Evolutionary conservation across 768 basidiomycete species (phyloP), one percentile per base, ranked within the genome.

Genomic region (Astraeus odoratus): DNA sequence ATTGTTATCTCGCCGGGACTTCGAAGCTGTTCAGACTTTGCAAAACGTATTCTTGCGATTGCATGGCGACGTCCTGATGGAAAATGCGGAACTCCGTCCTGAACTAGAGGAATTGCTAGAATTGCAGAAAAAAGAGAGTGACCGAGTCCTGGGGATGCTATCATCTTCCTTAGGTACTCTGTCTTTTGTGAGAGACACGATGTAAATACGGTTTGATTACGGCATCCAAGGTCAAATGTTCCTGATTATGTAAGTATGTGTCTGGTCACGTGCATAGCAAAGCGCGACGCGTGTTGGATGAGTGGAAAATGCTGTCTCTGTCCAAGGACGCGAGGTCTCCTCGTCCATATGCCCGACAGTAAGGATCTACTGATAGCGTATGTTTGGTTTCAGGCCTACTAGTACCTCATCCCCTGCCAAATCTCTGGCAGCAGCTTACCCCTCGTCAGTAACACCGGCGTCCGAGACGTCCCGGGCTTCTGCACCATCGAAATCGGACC

Each of bases 1-100:
- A 3, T 72, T 98, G 22, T 66, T 63, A 26, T 87, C 86, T 6
- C 88, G 82, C 52, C 78, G 79, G 39, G 96, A 99, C 66, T 98
- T 96, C 57, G 96, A 99, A 64, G 93, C 91, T 10, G 87, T 95
- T 3, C 92, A 98, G 63, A 77, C 93, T 1, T 73, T 94, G 58
- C 74, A 92, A 55, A 81, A 73, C 51, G 84, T 95, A 2, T 91
- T 96, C 62, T 66, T 98, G 33, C 78, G 79, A 15, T 73, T 87
- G 42, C 94, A 98, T 58, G 84, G 83, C 3, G 93, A 98, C 44
- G 69, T 82, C 0, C 67, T 98, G 24, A 71, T 91, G 25, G 73
- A 70, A 18, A 88, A 88, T 57, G 60, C 63, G 3, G 92, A 92
- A 61, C 56, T 94, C 48, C 66, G 67, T 43, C 59, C 57, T 3